Base-by-base conservation (phyloP, 257 asterid species). In the Fraxinus excelsior region DNA sequence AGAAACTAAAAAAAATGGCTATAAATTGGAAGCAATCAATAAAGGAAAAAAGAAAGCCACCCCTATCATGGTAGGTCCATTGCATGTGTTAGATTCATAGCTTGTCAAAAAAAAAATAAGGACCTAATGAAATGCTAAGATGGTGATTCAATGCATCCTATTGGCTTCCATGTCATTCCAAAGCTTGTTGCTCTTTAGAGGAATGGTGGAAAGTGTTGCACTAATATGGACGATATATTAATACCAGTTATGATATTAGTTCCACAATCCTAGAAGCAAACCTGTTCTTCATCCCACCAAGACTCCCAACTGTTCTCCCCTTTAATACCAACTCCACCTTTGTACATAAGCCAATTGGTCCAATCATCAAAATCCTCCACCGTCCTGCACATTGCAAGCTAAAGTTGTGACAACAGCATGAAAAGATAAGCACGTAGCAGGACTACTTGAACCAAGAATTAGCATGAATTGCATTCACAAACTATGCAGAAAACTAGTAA, bases 261-360 rank as follows among this genome's bases (percentile, higher is more conserved):
- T 37, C 67, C 44, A 76, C 74, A 42, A 73, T 81, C 66, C 26
- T 37, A 72, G 66, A 35, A 77, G 76, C 79, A 73, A 16, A 95
- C 99, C 98, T 93, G 98, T 84, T 96, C 99, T 85, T 96, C 99
- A 71, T 91, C 99, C 99, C 99, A 96, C 99, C 99, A 96, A 68
- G 98, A 93, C 86, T 96, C 99, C 99, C 99, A 96, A 79, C 99
- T 95, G 79, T 88, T 81, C 25, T 96, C 98, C 72, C 97, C 99
- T 83, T 88, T 91, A 78, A 96, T 84, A 73, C 99, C 99, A 80
- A 96, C 98, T 78, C 99, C 99, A 64, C 99, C 99, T 84, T 96
- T 93, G 79, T 96, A 93, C 90, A 93, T 81, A 62, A 96, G 97
- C 99, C 99, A 96, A 84, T 84, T 91, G 78, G 91, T 93, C 99